Evolutionary conservation across 192 early-diverging fungal species (phyloP).

Genomic region (Diversispora eburnea): DNA sequence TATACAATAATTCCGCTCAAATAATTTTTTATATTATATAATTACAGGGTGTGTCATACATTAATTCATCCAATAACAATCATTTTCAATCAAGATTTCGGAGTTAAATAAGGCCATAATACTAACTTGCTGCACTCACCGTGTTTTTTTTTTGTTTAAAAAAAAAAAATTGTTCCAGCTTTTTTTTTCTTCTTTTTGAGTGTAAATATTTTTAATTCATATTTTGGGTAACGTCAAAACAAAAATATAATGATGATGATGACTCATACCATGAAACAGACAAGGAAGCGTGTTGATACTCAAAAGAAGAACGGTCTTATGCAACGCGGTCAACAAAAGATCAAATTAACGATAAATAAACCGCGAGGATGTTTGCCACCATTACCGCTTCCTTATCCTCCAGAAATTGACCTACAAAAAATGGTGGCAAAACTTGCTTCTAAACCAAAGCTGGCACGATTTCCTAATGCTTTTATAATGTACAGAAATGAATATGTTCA

Average conservation of each 20-base stretch:
- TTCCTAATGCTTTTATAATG: conserved; percentile 26
- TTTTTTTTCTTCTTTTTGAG: too few species aligned
- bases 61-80: too few species aligned
- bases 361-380: conserved; percentile 12
- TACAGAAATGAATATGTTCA: conserved; percentile 19
- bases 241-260: not conserved
- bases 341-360: not conserved
- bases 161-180: too few species aligned
- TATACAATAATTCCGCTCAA: too few species aligned
- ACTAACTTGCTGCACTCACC: too few species aligned
- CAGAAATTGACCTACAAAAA: not conserved
- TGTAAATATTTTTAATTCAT: too few species aligned
- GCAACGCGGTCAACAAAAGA: conserved; percentile 10
- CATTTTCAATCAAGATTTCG: too few species aligned
- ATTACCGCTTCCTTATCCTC: conserved; percentile 16
- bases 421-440: conserved; percentile 14
- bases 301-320: not conserved
- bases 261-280: not conserved
- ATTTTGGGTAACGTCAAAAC: too few species aligned
- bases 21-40: too few species aligned
- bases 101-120: too few species aligned
- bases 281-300: conserved; percentile 5
- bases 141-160: too few species aligned
- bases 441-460: conserved; percentile 9
- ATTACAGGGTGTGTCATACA: too few species aligned